Base-by-base conservation (phyloP, 2,329 filamentous ascomycete genomes). In the Colletotrichum navitas region DNA sequence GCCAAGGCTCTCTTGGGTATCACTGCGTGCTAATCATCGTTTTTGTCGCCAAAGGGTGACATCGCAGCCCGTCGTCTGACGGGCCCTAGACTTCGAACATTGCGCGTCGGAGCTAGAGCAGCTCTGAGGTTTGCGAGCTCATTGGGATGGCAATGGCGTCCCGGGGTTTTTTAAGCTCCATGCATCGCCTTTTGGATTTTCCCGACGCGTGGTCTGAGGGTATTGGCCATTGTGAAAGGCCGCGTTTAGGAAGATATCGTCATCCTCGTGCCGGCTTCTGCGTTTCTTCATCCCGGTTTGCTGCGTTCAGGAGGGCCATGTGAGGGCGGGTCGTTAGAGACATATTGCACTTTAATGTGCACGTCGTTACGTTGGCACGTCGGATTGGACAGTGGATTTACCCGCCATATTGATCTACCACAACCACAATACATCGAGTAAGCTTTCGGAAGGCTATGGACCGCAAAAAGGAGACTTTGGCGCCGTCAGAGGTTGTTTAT, bases 271-370 rank as follows among this genome's bases (percentile, higher is more conserved):
- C 56, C 68, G 68, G 43, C 55, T 34, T n/a, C 39, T 59, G n/a
- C 21, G 43, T 51, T 62, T n/a, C 18, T 34, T 21, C 21, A 10
- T 32, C 45, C 26, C 26, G 43, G 26, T 45, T 34, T 10, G 24
- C 36, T 41, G n/a, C 18, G 29, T 59, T 8, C 26, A 47, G 24
- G 26, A 54, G 36, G 59, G 59, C 12, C 41, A 47, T 21, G 26
- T 54, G 43, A 68, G 58, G 36, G 52, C 36, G 68, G 51, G 29
- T n/a, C 55, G 49, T 67, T 29, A 49, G 49, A 67, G 26, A 71
- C 63, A 71, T 36, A 67, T 66, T 61, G 34, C 41, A 43, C 1
- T 61, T 45, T 29, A 21, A 62, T 61, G n/a, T 55, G n/a, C 16
- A 14, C 39, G 36, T 63, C 39, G 21, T 34, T 29, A 39, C 56